Conservation (phyloP, 495 filamentous ascomycete genomes). For the Penicillium parvum region DNA sequence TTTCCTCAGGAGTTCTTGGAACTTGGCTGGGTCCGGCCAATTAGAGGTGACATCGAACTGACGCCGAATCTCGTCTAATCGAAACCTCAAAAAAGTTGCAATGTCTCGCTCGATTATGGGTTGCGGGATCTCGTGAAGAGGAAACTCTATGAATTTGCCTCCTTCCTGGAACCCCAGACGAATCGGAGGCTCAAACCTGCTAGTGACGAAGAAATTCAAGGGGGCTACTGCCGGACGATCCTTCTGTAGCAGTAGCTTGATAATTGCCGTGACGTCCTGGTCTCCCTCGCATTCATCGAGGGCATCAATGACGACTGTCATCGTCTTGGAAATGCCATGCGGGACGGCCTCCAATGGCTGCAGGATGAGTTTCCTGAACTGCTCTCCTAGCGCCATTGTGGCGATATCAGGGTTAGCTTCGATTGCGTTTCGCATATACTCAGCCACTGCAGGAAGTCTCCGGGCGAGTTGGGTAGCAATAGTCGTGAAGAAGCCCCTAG, state of each 20-base stretch:
- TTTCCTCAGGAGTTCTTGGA: no score
- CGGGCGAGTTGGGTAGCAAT: background rate
- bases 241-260: background rate
- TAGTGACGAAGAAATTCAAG: background rate
- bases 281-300: background rate
- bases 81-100: no score
- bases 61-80: no score
- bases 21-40: no score
- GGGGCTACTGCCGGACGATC: background rate
- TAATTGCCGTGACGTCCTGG: background rate
- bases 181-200: no score
- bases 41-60: no score
- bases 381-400: background rate
- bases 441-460: background rate
- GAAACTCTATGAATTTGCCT: no score
- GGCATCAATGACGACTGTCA: background rate
- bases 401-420: background rate
- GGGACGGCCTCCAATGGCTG: background rate
- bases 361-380: background rate
- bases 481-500: background rate
- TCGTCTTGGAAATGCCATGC: background rate
- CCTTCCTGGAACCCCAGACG: no score
- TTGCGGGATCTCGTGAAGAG: no score
- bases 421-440: background rate
- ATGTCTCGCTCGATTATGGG: no score